Percentiles rank a stretch among this genome's conserved stretches.
Evolutionary conservation across 1,139 yeast species (phyloP).

Genomic region (Ashbya aceris): DNA sequence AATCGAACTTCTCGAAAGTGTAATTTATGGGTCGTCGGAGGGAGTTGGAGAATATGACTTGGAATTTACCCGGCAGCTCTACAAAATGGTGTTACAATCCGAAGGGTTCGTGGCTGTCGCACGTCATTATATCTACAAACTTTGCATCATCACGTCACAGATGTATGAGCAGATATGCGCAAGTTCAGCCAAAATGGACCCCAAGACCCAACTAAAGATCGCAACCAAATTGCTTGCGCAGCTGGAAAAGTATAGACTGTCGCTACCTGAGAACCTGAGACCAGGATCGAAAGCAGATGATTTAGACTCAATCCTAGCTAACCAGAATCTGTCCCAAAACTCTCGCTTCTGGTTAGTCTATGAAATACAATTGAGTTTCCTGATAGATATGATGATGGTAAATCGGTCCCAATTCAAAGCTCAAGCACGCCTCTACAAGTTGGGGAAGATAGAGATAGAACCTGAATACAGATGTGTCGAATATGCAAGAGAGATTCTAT

Average conservation of each 20-base stretch:
- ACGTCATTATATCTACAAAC: constrained; percentile 1
- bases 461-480: constrained; percentile 7
- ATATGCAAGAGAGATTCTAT: constrained; percentile 4
- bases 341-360: not conserved
- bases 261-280: constrained; percentile 6
- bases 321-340: not conserved
- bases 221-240: constrained; percentile 2
- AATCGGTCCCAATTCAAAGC: constrained; percentile 6
- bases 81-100: constrained; percentile 3
- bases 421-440: constrained; percentile 1
- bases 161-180: constrained; percentile 6
- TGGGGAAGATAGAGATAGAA: not conserved
- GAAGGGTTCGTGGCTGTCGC: constrained; percentile 5
- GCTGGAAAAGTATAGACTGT: constrained; percentile 4
- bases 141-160: constrained; percentile 2
- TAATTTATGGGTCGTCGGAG: constrained; percentile 2
- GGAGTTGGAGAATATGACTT: constrained; percentile 1
- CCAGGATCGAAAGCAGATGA: constrained; percentile 1
- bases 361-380: constrained; percentile 4
- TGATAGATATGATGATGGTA: constrained; percentile 5
- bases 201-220: constrained; percentile 1
- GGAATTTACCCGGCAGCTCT: constrained; percentile 5
- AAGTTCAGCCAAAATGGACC: not conserved
- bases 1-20: constrained; percentile 5
- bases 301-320: not conserved